Conservation (phyloP, 2,329 filamentous ascomycete genomes). For the Graphiopsis chlorocephala region DNA sequence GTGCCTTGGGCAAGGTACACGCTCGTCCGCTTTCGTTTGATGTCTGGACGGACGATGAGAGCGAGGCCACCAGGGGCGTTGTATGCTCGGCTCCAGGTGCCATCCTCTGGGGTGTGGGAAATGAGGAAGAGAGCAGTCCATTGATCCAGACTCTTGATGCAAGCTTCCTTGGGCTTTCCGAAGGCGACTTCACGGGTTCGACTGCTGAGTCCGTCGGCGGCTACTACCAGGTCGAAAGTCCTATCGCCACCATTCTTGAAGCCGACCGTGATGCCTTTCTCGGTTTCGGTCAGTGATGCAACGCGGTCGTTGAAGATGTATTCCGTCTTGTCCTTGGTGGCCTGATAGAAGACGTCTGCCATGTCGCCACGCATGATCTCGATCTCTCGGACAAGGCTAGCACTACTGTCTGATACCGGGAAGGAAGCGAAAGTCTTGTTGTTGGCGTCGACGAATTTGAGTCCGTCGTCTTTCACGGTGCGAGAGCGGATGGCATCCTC, state of each 20-base stretch:
- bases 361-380: slow-evolving; percentile 34
- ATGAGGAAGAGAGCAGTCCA: slow-evolving; percentile 34
- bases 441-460: slow-evolving; percentile 29
- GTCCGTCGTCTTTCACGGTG: slow-evolving; percentile 30
- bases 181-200: slow-evolving; percentile 29
- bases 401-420: slow-evolving; percentile 25
- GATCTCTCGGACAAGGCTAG: slow-evolving; percentile 32
- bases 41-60: slow-evolving; percentile 31
- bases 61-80: slow-evolving; percentile 29
- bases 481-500: slow-evolving; percentile 26
- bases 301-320: slow-evolving; percentile 32
- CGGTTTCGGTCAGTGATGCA: slow-evolving; percentile 25
- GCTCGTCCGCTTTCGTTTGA: slow-evolving; percentile 22
- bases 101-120: slow-evolving; percentile 25
- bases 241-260: slow-evolving; percentile 26
- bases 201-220: slow-evolving; percentile 34
- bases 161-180: slow-evolving; percentile 22
- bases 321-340: slow-evolving; percentile 27
- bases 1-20: slow-evolving; percentile 28
- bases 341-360: slow-evolving; percentile 25
- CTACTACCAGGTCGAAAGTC: slow-evolving; percentile 31
- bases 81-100: slow-evolving; percentile 32
- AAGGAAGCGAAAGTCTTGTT: slow-evolving; percentile 23
- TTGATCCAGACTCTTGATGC: slow-evolving; percentile 25
- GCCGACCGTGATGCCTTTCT: slow-evolving; percentile 24